A percentile compares a stretch with the other conserved stretches of the same genome.
Conservation (phyloP, 1,284 basidiomycete species). For the Taiwanofungus camphoratus region DNA sequence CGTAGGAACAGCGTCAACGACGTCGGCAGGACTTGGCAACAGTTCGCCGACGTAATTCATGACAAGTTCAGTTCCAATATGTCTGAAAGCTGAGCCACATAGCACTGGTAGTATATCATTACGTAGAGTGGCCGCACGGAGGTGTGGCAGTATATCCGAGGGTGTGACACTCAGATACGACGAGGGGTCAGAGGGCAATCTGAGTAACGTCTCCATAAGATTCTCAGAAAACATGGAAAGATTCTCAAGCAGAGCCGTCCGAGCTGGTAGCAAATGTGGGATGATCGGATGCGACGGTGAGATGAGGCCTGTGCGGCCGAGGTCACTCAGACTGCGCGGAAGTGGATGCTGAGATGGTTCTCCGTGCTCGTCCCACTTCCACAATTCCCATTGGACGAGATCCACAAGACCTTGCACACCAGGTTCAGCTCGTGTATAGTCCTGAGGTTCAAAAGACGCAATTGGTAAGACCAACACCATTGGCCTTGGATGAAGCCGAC, state of each 20-base stretch:
- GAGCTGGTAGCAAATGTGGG: slow-evolving; percentile 59
- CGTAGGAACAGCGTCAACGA: slow-evolving; percentile 38
- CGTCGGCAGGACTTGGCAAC: slow-evolving; percentile 74
- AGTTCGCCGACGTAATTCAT: slow-evolving; percentile 80
- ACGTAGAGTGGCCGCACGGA: slow-evolving; percentile 63
- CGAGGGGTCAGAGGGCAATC: slow-evolving; percentile 48
- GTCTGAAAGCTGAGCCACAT: slow-evolving; percentile 78
- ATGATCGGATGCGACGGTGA: slow-evolving; percentile 57
- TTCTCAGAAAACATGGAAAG: slow-evolving; percentile 77
- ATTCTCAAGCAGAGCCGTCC: slow-evolving; percentile 67
- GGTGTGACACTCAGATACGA: slow-evolving; percentile 57
- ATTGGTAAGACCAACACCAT: slow-evolving; percentile 72
- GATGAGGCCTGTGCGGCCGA: slow-evolving; percentile 40
- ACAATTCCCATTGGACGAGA: slow-evolving; percentile 75
- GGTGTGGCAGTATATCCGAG: slow-evolving; percentile 48
- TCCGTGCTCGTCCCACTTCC: slow-evolving; percentile 60
- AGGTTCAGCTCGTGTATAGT: slow-evolving; percentile 66
- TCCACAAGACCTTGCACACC: slow-evolving; percentile 77
- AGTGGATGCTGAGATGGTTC: slow-evolving; percentile 42
- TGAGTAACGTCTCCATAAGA: slow-evolving; percentile 66
- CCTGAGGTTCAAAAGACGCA: slow-evolving; percentile 60
- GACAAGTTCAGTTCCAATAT: slow-evolving; percentile 77
- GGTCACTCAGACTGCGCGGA: slow-evolving; percentile 41
- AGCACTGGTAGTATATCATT: slow-evolving; percentile 74
- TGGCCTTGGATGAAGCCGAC: slow-evolving; percentile 73